Evolutionary conservation across 2,329 filamentous ascomycete genomes (phyloP).

Genomic region (Beauveria australis): DNA sequence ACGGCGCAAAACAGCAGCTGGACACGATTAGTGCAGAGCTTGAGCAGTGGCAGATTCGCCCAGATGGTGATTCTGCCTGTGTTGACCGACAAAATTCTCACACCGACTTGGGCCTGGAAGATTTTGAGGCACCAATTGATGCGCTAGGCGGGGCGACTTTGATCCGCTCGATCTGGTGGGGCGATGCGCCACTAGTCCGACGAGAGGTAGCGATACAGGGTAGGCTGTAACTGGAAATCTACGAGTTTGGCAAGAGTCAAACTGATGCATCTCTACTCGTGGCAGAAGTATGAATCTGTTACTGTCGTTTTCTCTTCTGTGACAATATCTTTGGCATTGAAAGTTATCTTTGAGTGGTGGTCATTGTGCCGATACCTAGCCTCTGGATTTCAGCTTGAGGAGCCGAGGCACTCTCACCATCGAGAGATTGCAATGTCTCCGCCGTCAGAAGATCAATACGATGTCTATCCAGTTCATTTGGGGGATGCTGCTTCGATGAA

Average conservation of each 20-base stretch:
- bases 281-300: too few species aligned
- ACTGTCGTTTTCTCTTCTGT: too few species aligned
- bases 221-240: background rate
- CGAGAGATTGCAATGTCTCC: background rate
- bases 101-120: slow-evolving; percentile 23
- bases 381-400: background rate
- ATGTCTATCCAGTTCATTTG: slow-evolving; percentile 24
- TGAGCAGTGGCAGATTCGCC: slow-evolving; percentile 15
- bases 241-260: too few species aligned
- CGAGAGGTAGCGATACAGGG: background rate
- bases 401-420: background rate
- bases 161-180: slow-evolving; percentile 15
- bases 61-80: slow-evolving; percentile 29
- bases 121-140: slow-evolving; percentile 4
- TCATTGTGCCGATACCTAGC: background rate
- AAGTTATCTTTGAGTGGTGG: background rate
- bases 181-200: background rate
- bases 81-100: slow-evolving; percentile 35
- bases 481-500: slow-evolving; percentile 23
- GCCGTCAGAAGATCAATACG: background rate
- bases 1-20: background rate
- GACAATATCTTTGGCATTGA: too few species aligned
- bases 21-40: background rate
- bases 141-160: slow-evolving; percentile 17
- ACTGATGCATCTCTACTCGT: too few species aligned